Percentiles rank a stretch among this genome's conserved stretches.
Conservation (phyloP, 805 yeast species). For the Ogataea degrootiae region DNA sequence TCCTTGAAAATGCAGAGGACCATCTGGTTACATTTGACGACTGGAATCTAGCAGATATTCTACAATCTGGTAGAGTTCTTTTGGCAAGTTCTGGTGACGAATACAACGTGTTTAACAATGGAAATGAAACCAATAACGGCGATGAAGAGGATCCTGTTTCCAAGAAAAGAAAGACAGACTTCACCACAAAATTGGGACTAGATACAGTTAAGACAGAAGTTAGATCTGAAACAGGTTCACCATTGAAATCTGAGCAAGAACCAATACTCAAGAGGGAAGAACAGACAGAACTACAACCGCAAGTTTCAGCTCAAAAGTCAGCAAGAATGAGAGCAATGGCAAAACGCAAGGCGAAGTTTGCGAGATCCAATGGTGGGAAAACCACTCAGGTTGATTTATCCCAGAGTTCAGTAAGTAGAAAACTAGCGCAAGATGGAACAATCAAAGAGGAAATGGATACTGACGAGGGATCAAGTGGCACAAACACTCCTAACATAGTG, state of each 20-base stretch:
- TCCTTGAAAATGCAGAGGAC: constrained; percentile 41
- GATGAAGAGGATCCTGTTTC: constrained; percentile 4
- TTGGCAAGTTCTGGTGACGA: constrained; percentile 60
- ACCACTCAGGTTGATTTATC: constrained; percentile 59
- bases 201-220: constrained; percentile 16
- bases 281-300: not conserved
- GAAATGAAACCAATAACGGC: constrained; percentile 4
- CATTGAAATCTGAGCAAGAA: not conserved
- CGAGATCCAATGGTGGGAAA: constrained; percentile 44
- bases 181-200: constrained; percentile 27
- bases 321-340: constrained; percentile 93
- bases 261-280: constrained; percentile 5
- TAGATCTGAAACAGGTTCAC: constrained; percentile 1
- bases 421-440: constrained; percentile 41
- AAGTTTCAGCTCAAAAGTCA: constrained; percentile 33
- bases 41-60: constrained; percentile 45
- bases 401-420: constrained; percentile 61
- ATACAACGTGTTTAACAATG: constrained; percentile 18
- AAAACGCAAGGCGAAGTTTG: constrained; percentile 79
- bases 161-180: constrained; percentile 25
- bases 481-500: constrained; percentile 30
- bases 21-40: constrained; percentile 43
- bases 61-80: constrained; percentile 49
- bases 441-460: constrained; percentile 16
- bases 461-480: constrained; percentile 14